Evolutionary conservation across 345 rosid species (phyloP).

Genomic region (Geranium brycei): DNA sequence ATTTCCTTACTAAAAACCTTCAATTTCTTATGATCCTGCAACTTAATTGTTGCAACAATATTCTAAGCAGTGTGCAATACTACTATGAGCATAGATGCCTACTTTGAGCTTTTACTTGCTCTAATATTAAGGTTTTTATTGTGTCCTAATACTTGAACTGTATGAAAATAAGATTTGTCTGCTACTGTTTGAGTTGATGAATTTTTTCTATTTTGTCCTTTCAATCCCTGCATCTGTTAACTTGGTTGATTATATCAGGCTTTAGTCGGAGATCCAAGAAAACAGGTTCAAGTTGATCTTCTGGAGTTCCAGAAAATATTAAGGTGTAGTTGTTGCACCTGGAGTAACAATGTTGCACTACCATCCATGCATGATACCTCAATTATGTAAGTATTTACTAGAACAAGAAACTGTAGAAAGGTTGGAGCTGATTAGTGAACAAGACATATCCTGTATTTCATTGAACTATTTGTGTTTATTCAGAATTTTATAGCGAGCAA

Average conservation of each 20-base stretch:
- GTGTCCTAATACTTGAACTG: too few relatives aligned
- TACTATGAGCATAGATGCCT: too few relatives aligned
- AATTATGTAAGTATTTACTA: slow-evolving; percentile 49
- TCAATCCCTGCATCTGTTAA: not conserved
- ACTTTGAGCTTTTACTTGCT: too few relatives aligned
- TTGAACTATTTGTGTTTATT: not conserved
- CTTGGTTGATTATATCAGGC: slow-evolving; percentile 31
- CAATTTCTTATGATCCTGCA: not conserved
- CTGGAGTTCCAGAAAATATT: slow-evolving; percentile 52
- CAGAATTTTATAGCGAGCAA: too few relatives aligned
- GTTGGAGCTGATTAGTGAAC: too few relatives aligned
- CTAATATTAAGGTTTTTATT: too few relatives aligned
- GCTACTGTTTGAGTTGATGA: too few relatives aligned
- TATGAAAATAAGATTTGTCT: too few relatives aligned
- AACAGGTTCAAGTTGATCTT: slow-evolving; percentile 80
- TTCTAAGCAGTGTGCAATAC: too few relatives aligned
- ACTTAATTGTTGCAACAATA: too few relatives aligned
- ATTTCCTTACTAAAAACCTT: too few relatives aligned
- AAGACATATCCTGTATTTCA: not conserved
- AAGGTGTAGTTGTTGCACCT: slow-evolving; percentile 57
- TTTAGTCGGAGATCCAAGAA: slow-evolving; percentile 80
- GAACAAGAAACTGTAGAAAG: not conserved
- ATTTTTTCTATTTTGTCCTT: not conserved
- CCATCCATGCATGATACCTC: slow-evolving; percentile 84
- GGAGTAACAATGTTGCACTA: slow-evolving; percentile 23